Evolutionary conservation across 306 rosid genomes (phyloP), one percentile per base, ranked within the genome.

Genomic region (Elaeagnus macrophylla): DNA sequence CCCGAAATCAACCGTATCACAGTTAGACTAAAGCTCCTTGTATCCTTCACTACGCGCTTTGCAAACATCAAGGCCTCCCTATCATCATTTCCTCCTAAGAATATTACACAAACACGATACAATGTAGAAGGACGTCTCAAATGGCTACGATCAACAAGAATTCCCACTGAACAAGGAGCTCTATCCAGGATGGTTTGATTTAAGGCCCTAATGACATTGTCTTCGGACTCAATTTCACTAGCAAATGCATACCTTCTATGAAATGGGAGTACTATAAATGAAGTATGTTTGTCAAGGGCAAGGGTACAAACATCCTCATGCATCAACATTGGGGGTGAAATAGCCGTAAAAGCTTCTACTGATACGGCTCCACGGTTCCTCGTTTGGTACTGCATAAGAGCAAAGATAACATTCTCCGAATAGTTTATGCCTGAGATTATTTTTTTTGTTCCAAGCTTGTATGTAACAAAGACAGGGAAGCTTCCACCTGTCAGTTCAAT

Each of bases 401-500:
- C 74, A 17, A 71, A 56, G 0, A 76, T 11, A 7, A 83, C 20
- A 12, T 76, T 70, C 8, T 74, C 75, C 0, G 79, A 66, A 60
- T 62, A 55, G 9, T 76, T 37, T 12, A 12, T 16, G 7, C 46
- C 35, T 0, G 67, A 18, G 6, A 75, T 25, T 6, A 57, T 11
- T 39, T 62, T 78, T 37, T 46, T 67, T 7, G 4, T 5, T 25
- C 71, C 78, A 47, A 65, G 41, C 8, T 74, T 63, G 69, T 86
- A 91, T 25, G 70, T 64, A 10, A 81, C 72, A 74, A 86, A 83
- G 5, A 86, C 2, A 0, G 93, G 88, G 7, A 83, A 13, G 37
- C 80, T 72, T 42, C 89, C 67, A 10, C 95, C 95, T 0, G 79
- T 63, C 6, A 86, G 74, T 52, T 83, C 80, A 6, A 72, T 74